These are phyloP conservation scores for Fraxinus quadrangulata DNA, from an alignment of 257 asterid species.

Conservation along the genomic window DNA sequence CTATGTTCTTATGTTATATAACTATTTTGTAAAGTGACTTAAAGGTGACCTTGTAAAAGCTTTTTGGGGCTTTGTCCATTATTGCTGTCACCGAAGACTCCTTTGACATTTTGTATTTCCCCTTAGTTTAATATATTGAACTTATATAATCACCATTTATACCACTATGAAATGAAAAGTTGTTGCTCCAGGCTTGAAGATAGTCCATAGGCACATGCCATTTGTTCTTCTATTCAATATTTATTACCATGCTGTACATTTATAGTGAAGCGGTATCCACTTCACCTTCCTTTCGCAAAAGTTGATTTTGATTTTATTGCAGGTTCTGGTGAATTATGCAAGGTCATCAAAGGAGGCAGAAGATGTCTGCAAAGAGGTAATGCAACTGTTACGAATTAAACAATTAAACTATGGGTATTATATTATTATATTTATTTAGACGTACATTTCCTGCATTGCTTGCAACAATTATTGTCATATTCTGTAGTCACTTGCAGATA, in stretches of 20 bases:
- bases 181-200: not conserved
- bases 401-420: not conserved
- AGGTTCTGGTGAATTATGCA: conserved; percentile 96
- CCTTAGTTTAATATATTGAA: not conserved
- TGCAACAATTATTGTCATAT: not conserved
- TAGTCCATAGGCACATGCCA: not conserved
- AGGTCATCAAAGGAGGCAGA: conserved; percentile 97
- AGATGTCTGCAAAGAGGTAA: conserved; percentile 77
- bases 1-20: not conserved
- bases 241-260: not conserved
- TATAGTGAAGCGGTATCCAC: not conserved
- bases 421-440: not conserved
- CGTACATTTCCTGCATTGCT: not conserved
- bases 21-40: not conserved
- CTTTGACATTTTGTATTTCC: not conserved
- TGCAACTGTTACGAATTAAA: not conserved
- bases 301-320: conserved; percentile 31
- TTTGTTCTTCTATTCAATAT: not conserved
- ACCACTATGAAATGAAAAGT: not conserved
- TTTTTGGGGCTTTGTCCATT: not conserved
- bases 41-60: not conserved
- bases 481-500: not conserved
- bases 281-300: not conserved
- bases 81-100: not conserved
- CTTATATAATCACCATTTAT: not conserved